Conservation (phyloP, 306 rosid genomes). For the Pueraria montana region DNA sequence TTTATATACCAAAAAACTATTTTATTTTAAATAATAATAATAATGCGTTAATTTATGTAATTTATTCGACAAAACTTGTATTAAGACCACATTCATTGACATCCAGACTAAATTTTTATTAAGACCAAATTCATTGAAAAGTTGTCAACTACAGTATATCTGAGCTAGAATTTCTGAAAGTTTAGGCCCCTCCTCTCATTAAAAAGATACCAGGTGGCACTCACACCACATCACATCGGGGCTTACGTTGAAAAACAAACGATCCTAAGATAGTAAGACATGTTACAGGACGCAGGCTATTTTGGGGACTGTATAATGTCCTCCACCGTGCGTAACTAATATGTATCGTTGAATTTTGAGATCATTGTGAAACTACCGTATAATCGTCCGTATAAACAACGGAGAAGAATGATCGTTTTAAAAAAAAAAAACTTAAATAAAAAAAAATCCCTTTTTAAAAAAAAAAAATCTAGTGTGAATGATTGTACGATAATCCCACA, state of each 20-base stretch:
- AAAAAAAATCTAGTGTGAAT: too few relatives aligned
- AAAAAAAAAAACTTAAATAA: too few relatives aligned
- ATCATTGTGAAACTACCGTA: too few relatives aligned
- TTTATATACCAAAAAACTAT: neutral
- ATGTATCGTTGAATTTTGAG: too few relatives aligned
- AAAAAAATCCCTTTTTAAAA: too few relatives aligned
- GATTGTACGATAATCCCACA: too few relatives aligned
- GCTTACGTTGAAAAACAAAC: neutral
- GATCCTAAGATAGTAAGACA: neutral
- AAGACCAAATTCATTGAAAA: neutral
- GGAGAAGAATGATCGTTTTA: too few relatives aligned
- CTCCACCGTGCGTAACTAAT: too few relatives aligned
- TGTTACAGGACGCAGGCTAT: too few relatives aligned
- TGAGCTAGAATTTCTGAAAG: neutral
- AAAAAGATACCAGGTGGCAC: neutral
- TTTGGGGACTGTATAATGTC: too few relatives aligned
- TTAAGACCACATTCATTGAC: neutral
- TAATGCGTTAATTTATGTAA: neutral
- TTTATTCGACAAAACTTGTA: neutral
- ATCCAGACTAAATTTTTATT: neutral
- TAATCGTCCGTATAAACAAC: too few relatives aligned
- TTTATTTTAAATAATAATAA: slow-evolving; percentile 5
- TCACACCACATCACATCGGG: neutral
- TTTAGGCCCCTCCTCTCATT: neutral
- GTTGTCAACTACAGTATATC: neutral